phyloP scores from a whole-genome alignment of 1,284 basidiomycete genomes.

The Melampsora larici-populina region DNA sequence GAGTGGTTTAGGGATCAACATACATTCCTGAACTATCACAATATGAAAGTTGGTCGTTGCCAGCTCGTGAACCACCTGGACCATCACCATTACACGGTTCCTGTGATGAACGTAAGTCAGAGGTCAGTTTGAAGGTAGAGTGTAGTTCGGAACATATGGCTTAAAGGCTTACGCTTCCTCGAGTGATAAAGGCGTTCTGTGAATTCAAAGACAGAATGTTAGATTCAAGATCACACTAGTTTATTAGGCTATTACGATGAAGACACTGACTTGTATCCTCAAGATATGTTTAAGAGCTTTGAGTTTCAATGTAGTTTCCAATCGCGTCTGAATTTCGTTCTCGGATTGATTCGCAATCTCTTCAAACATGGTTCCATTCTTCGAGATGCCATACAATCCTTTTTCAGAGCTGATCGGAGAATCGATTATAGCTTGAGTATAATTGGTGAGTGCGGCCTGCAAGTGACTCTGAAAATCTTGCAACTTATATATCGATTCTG shows the following conservation, averaged over 20 bases:
- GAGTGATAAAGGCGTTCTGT: slow-evolving; percentile 35
- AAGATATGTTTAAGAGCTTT: slow-evolving; percentile 36
- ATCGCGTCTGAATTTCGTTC: slow-evolving; percentile 14
- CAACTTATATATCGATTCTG: slow-evolving; percentile 29
- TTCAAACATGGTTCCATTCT: slow-evolving; percentile 28
- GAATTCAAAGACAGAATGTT: background rate
- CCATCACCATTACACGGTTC: slow-evolving; percentile 35
- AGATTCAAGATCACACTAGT: background rate
- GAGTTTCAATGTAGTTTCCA: slow-evolving; percentile 35
- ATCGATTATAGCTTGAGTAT: slow-evolving; percentile 27
- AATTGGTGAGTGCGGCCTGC: slow-evolving; percentile 34
- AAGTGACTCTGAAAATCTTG: slow-evolving; percentile 39
- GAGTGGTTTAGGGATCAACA: background rate
- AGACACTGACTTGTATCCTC: slow-evolving; percentile 28
- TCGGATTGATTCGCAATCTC: slow-evolving; percentile 8
- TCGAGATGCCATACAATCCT: slow-evolving; percentile 32
- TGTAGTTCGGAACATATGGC: background rate
- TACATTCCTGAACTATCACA: slow-evolving; percentile 41
- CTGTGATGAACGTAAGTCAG: background rate
- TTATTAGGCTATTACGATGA: background rate
- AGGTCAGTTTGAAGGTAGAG: background rate
- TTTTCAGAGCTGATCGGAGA: slow-evolving; percentile 30
- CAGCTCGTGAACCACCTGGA: slow-evolving; percentile 15
- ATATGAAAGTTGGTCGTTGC: slow-evolving; percentile 17
- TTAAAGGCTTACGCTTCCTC: slow-evolving; percentile 36